Evolutionary conservation across 805 yeast species (phyloP).

Genomic region (Debaryomyces maramus): DNA sequence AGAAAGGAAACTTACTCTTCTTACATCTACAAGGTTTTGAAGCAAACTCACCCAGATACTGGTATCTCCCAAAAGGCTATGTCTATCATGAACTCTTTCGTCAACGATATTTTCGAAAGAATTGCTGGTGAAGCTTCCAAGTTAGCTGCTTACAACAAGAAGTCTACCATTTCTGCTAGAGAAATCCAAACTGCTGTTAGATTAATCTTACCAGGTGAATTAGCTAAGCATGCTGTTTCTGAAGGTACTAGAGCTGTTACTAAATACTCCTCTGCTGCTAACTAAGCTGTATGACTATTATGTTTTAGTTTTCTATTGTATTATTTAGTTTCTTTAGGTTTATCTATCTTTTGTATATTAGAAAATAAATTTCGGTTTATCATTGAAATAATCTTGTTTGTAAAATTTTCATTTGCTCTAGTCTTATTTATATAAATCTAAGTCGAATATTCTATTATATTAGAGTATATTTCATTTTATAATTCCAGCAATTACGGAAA

Average conservation of each 20-base stretch:
- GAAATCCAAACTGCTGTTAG: conserved; percentile 98
- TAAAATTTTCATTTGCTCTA: no score
- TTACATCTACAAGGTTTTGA: conserved; percentile 95
- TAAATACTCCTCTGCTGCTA: conserved; percentile 77
- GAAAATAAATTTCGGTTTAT: conserved; percentile 8
- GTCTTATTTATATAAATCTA: no score
- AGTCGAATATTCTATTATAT: no score
- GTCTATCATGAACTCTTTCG: conserved; percentile 98
- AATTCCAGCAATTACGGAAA: no score
- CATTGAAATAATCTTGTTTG: conserved; percentile 2
- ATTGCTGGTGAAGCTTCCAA: conserved; percentile 97
- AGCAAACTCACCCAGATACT: conserved; percentile 99
- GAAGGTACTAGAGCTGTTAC: conserved; percentile 99
- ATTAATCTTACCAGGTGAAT: conserved; percentile 96
- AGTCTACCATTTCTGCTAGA: conserved; percentile 96
- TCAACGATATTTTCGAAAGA: conserved; percentile 97
- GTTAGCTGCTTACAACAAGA: conserved; percentile 98
- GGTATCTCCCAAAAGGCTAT: conserved; percentile 99
- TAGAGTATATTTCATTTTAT: no score
- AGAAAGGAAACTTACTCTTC: conserved; percentile 98
- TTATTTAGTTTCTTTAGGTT: conserved; percentile 10
- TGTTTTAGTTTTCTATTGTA: conserved; percentile 11
- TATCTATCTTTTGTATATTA: conserved; percentile 10
- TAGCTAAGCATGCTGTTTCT: conserved; percentile 97
- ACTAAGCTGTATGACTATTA: conserved; percentile 18